A percentile compares a stretch with the other conserved stretches of the same genome.
Conservation (phyloP, 148 eudicot genomes). For the Amaranthus hypochondriacus region DNA sequence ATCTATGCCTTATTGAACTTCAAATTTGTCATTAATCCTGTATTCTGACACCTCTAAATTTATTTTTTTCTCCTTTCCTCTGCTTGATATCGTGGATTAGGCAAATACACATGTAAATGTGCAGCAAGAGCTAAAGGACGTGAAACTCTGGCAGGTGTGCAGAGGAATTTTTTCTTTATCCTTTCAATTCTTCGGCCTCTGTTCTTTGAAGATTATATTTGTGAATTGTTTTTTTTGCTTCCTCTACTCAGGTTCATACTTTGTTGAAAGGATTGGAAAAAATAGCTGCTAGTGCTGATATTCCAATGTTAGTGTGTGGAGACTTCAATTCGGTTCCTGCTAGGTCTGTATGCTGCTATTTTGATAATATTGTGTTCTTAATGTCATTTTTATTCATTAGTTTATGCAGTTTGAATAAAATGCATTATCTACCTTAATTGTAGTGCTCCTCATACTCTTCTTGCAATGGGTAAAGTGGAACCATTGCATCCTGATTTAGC, state of each 20-base stretch:
- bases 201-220: neutral
- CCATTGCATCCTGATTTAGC: conserved; percentile 73
- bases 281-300: conserved; percentile 94
- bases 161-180: neutral
- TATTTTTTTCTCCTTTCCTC: neutral
- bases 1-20: neutral
- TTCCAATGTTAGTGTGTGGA: conserved; percentile 96
- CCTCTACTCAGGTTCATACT: conserved; percentile 71
- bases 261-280: conserved; percentile 93
- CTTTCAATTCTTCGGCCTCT: neutral
- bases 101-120: conserved; percentile 97
- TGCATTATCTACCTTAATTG: conserved; percentile 20
- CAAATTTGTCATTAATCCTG: conserved; percentile 1
- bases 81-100: conserved; percentile 35
- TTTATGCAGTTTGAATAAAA: neutral
- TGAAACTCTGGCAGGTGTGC: conserved; percentile 94
- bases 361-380: neutral
- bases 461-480: conserved; percentile 96
- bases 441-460: conserved; percentile 94
- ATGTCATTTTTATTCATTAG: neutral
- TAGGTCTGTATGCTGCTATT: conserved; percentile 44
- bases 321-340: conserved; percentile 94
- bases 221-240: neutral
- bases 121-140: conserved; percentile 88
- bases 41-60: conserved; percentile 7